These are phyloP conservation scores for Penicillium janthinellum DNA, from an alignment of 2,329 filamentous ascomycete species.

Conservation along the genomic window DNA sequence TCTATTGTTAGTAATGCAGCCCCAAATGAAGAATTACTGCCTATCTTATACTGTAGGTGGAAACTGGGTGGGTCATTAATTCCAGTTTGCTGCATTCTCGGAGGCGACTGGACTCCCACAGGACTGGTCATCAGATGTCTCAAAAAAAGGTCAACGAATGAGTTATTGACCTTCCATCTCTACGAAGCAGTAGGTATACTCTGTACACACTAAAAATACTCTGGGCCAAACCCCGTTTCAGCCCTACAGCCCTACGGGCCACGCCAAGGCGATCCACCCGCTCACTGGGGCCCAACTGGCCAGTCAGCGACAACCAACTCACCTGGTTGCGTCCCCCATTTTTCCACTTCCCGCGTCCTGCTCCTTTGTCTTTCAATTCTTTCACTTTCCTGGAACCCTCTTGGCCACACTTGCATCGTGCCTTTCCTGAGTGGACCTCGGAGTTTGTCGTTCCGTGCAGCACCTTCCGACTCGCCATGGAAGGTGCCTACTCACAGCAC, in stretches of 20 bases:
- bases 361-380: not conserved
- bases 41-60: not conserved
- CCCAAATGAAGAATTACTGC: not conserved
- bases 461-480: conserved; percentile 7
- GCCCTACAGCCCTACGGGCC: conserved; percentile 25
- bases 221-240: conserved; percentile 13
- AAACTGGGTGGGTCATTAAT: not conserved
- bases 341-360: not conserved
- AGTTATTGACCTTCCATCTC: no score
- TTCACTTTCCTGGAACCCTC: no score
- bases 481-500: conserved; percentile 1
- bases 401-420: not conserved
- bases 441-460: not conserved
- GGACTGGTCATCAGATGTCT: not conserved
- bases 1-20: not conserved
- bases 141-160: no score
- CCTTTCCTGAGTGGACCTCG: no score
- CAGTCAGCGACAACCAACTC: not conserved
- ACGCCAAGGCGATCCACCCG: conserved; percentile 16
- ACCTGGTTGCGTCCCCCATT: conserved; percentile 1
- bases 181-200: no score
- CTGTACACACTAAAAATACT: no score
- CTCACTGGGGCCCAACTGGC: not conserved
- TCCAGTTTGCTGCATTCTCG: not conserved
- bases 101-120: not conserved